A percentile compares a stretch with the other conserved stretches of the same genome.
Evolutionary conservation across 805 yeast species (phyloP).

Genomic region (Kluyveromyces nonfermentans): DNA sequence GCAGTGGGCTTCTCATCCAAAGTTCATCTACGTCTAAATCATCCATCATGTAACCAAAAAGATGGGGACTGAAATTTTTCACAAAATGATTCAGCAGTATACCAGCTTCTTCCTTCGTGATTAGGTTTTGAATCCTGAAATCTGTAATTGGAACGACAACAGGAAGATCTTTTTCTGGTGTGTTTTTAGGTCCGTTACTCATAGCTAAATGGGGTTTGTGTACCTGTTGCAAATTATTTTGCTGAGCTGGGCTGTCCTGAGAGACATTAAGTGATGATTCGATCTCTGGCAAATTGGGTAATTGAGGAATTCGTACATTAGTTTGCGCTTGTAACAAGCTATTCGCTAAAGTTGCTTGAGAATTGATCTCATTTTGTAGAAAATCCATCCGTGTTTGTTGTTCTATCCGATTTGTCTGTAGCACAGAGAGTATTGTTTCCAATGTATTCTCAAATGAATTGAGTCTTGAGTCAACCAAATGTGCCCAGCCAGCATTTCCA

Average conservation of each 20-base stretch:
- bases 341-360: conserved; percentile 1
- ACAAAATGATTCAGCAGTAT: conserved; percentile 45
- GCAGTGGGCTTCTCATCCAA: conserved; percentile 48
- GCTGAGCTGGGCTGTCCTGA: conserved; percentile 5
- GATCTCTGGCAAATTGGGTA: background rate
- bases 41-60: conserved; percentile 55
- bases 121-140: conserved; percentile 26
- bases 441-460: conserved; percentile 33
- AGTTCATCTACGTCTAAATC: conserved; percentile 38
- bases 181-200: too few relatives aligned
- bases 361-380: conserved; percentile 9
- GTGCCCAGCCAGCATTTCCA: conserved; percentile 23
- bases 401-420: conserved; percentile 22
- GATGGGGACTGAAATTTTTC: conserved; percentile 47
- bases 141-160: conserved; percentile 22
- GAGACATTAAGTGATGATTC: background rate
- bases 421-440: conserved; percentile 29
- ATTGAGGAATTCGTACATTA: background rate
- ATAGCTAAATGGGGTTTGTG: too few relatives aligned
- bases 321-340: background rate
- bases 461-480: conserved; percentile 32
- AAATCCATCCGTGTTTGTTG: conserved; percentile 13
- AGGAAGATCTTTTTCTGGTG: too few relatives aligned
- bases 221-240: background rate
- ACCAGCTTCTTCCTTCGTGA: conserved; percentile 30